Evolutionary conservation across 1,284 basidiomycete genomes (phyloP), one percentile per base, ranked within the genome.

Genomic region (Sutorius eximius): DNA sequence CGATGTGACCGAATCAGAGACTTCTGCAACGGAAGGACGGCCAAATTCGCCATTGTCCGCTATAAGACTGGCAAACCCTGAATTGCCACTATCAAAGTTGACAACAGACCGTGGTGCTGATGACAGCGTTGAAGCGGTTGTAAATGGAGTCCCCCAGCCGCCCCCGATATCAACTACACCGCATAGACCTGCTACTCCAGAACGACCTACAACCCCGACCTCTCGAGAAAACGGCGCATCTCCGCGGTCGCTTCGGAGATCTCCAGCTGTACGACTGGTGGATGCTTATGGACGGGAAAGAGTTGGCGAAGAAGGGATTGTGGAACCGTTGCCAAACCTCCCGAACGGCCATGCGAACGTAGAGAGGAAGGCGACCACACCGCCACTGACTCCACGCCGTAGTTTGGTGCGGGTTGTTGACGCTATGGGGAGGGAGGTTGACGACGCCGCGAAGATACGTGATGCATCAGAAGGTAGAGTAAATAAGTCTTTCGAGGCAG

Each of bases 381-480:
- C 60, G 49, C 60, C 60, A 44, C 34, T 62, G 30, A 75, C 73
- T 6, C 71, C 73, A 33, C 71, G 71, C 30, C 76, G 67, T 61
- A 80, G 76, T 59, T 61, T 69, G 22, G 75, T 87, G 38, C 79
- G 83, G 41, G 73, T 89, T 42, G 78, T 87, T 33, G 87, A 90
- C 64, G 83, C 83, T 2, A 83, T 86, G 81, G 87, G 85, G 11
- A 77, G 74, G 52, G 81, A 82, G 59, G 74, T 87, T 29, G 74
- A 79, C 48, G 67, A 61, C 45, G 22, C 46, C 10, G 13, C 33
- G 42, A 50, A 53, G 45, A 37, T 84, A 33, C 71, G 78, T 46
- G 59, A 53, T 46, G 43, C 43, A 49, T 49, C 53, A 34, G 51
- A 55, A 20, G 55, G 42, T 49, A 52, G 53, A 57, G 27, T 49